Base-by-base conservation (phyloP, 2,329 filamentous ascomycete genomes). In the Parasarocladium wereldwijsianum region DNA sequence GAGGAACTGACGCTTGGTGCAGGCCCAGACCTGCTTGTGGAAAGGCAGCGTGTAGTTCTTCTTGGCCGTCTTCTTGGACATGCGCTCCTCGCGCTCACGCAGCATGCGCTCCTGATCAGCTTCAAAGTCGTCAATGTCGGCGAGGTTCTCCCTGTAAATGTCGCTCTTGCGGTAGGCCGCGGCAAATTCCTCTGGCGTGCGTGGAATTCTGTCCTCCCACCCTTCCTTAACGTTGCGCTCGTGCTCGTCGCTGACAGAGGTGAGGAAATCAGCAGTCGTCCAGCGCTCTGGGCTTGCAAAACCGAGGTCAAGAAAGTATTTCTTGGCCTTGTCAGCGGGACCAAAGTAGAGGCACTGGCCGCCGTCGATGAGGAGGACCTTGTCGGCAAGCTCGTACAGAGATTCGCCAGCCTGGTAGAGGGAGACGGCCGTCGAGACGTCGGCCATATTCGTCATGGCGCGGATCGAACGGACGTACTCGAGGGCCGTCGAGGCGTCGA, bases 11-110 rank as follows among this genome's bases (percentile, higher is more conserved):
- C 84, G 70, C 34, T 74, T 64, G 0, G 78, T 80, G 53, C 77
- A 62, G 5, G 74, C 73, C 12, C 69, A 43, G 4, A 90, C 76
- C 49, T 92, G 84, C 14, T 74, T 66, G 24, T 66, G 54, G 44
- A 87, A 81, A 3, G 76, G 76, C 19, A 90, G 71, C 0, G 81
- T 87, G 49, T 85, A 90, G 12, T 71, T 70, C 4, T 76, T 76
- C 42, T 80, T 71, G 6, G 64, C 60, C 1, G 76, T 72, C 3
- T 69, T 73, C 42, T 70, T 72, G 27, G 76, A 79, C 51, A 83
- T 80, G 31, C 68, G 70, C 23, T 73, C 56, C 4, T 49, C 40
- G 7, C 62, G 53, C 22, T 58, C 52, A 6, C 54, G 46, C 8
- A 49, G 43, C 24, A 62, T 49, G 5, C 46, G 35, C 37, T 75